Percentiles rank a stretch among this genome's conserved stretches.
phyloP scores from a whole-genome alignment of 768 basidiomycete species.

The Mycena sanguinolenta region DNA sequence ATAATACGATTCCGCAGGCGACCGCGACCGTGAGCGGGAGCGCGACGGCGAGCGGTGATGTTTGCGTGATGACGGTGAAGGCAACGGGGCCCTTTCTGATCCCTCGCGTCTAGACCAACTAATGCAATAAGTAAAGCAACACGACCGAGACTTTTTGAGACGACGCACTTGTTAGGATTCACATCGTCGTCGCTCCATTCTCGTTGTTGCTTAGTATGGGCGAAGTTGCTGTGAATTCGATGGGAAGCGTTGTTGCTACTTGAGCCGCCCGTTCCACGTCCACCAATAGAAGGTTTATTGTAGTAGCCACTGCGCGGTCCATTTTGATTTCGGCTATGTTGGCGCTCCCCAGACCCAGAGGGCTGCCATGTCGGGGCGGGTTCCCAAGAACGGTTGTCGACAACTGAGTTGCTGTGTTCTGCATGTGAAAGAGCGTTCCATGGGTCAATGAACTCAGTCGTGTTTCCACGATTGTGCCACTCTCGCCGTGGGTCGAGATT shows the following conservation, averaged over 20 bases:
- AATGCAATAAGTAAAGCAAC: slow-evolving; percentile 25
- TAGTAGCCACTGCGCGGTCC: slow-evolving; percentile 38
- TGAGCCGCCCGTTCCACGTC: slow-evolving; percentile 42
- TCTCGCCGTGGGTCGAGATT: slow-evolving; percentile 42
- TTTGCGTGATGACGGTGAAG: slow-evolving; percentile 57
- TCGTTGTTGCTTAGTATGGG: slow-evolving; percentile 56
- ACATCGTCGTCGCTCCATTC: slow-evolving; percentile 73
- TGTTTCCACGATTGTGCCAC: slow-evolving; percentile 15
- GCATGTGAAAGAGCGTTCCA: slow-evolving; percentile 24
- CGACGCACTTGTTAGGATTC: slow-evolving; percentile 80
- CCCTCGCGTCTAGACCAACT: slow-evolving; percentile 80
- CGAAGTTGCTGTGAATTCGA: slow-evolving; percentile 38
- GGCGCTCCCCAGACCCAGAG: slow-evolving; percentile 56
- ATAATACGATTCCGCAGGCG: slow-evolving; percentile 74
- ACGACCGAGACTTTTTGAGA: slow-evolving; percentile 2
- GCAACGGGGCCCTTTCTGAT: slow-evolving; percentile 53
- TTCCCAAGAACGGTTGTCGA: slow-evolving; percentile 77
- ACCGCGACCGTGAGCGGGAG: slow-evolving; percentile 73
- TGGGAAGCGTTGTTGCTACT: slow-evolving; percentile 10
- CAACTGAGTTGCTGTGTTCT: slow-evolving; percentile 43
- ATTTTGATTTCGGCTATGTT: slow-evolving; percentile 49
- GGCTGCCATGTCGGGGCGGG: slow-evolving; percentile 79
- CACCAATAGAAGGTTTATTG: slow-evolving; percentile 43
- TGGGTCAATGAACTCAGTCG: slow-evolving; percentile 32
- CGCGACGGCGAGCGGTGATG: slow-evolving; percentile 61